Conservation (phyloP, 2,329 filamentous ascomycete species). For the Fusarium sp. region DNA sequence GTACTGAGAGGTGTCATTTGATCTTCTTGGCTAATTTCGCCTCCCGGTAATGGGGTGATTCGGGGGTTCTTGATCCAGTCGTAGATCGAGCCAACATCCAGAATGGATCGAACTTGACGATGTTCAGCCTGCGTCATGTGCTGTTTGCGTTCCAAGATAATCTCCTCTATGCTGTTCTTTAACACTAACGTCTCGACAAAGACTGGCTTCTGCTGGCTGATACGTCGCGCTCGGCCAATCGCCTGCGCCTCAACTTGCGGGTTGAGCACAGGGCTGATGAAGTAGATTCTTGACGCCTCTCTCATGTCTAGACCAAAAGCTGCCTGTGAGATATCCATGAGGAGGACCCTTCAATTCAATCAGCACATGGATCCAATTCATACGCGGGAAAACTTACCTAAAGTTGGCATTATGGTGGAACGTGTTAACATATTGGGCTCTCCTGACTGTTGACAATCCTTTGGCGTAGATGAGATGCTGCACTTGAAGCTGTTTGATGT, state of each 20-base stretch:
- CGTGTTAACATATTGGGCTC: constrained; percentile 80
- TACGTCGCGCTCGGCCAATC: constrained; percentile 88
- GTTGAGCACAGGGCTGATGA: constrained; percentile 88
- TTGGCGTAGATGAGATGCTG: constrained; percentile 76
- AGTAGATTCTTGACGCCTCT: constrained; percentile 86
- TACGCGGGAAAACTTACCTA: constrained; percentile 53
- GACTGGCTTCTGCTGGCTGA: constrained; percentile 84
- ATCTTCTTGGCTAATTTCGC: constrained; percentile 52
- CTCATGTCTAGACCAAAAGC: constrained; percentile 89
- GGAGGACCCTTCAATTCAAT: constrained; percentile 70
- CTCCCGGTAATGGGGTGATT: constrained; percentile 55
- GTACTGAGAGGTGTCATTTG: constrained; percentile 63
- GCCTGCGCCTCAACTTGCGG: constrained; percentile 90
- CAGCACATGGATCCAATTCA: neutral
- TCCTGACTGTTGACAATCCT: constrained; percentile 66
- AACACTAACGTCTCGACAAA: constrained; percentile 89
- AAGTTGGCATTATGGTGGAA: constrained; percentile 80
- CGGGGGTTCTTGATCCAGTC: constrained; percentile 69
- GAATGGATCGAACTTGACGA: constrained; percentile 65
- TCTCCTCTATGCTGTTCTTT: constrained; percentile 84
- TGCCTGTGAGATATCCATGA: constrained; percentile 93
- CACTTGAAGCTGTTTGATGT: constrained; percentile 62
- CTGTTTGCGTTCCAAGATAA: constrained; percentile 79
- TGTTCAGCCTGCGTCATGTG: constrained; percentile 79
- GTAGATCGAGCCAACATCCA: constrained; percentile 69